Base-by-base conservation (phyloP, 116 monocot species). In the Iris pallida region DNA sequence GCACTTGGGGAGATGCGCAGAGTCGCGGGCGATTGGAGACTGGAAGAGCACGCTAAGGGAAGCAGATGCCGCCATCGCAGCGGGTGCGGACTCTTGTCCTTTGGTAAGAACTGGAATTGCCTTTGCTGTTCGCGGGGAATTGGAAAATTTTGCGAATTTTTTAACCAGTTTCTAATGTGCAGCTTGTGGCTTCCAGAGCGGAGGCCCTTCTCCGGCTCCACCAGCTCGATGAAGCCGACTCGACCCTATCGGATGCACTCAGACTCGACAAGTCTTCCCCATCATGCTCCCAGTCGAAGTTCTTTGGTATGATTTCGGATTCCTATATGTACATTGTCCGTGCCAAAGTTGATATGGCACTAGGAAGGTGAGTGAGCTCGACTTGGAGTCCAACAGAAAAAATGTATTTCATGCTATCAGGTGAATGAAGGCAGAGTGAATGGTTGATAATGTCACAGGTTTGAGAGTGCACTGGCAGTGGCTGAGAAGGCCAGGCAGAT, bases 311-410 rank as follows among this genome's bases (percentile, higher is more conserved):
- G 78, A 61, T 75, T 6, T 75, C 81, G 3, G 54, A 68, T 66
- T 83, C 85, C 8, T 95, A 88, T 58, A 16, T 90, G 0, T 71
- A 63, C 58, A 57, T 86, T 55, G 83, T 90, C 8, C 65, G 61
- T 16, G 90, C 94, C 13, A 83, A 77, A 72, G 90, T 95, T 69
- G 94, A 95, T 40, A 86, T 88, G 90, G 94, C 90, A 42, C 64
- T 95, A 57, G 90, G 94, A 46, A 90, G 90, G 94, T 94, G 68
- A 81, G 84, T 18, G 79, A 20, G 20, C 11, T 42, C 64, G 42
- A 51, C 49, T 51, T 76, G 44, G 8, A 47, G 57, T 30, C 30
- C 30, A 30, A 30, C 30, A 30, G 30, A 30, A 45, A 45, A 47
- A 5, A 30, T 59, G 13, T 0, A 14, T 40, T 13, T 69, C 3